Evolutionary conservation across 495 filamentous ascomycete genomes (phyloP).

Genomic region (Podospora anserina): DNA sequence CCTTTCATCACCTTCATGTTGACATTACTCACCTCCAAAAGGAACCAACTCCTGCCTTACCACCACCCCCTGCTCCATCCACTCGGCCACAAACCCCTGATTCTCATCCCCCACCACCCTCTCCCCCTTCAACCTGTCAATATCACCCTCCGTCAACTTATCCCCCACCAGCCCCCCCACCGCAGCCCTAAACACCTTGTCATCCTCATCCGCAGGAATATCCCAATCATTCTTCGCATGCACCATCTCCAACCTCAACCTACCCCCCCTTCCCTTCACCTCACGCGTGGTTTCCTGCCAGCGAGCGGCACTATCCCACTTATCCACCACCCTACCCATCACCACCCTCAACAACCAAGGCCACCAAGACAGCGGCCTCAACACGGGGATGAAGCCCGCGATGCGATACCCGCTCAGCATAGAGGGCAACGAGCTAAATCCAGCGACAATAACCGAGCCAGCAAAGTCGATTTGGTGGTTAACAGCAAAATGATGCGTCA

Average conservation of each 20-base stretch:
- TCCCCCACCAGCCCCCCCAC: slow-evolving; percentile 50
- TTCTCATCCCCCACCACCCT: slow-evolving; percentile 38
- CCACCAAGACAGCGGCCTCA: slow-evolving; percentile 62
- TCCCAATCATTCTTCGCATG: slow-evolving; percentile 74
- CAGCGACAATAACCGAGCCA: slow-evolving; percentile 72
- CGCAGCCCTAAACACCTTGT: slow-evolving; percentile 52
- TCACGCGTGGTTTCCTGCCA: slow-evolving; percentile 43
- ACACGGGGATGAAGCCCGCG: slow-evolving; percentile 70
- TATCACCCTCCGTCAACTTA: slow-evolving; percentile 26
- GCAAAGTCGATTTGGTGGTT: slow-evolving; percentile 52
- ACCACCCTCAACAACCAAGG: slow-evolving; percentile 43
- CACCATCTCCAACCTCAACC: slow-evolving; percentile 65
- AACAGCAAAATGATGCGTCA: slow-evolving; percentile 61
- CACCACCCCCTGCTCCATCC: slow-evolving; percentile 39
- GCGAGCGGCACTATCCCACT: slow-evolving; percentile 51
- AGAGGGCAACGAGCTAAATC: slow-evolving; percentile 69
- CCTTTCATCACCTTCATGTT: neutral
- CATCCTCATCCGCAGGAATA: slow-evolving; percentile 64
- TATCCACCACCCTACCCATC: slow-evolving; percentile 46
- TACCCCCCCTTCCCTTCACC: slow-evolving; percentile 40
- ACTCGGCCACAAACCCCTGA: slow-evolving; percentile 41
- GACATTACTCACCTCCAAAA: slow-evolving; percentile 51
- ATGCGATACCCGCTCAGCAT: slow-evolving; percentile 64
- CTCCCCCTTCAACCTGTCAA: slow-evolving; percentile 41
- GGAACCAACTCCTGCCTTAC: slow-evolving; percentile 54